Conservation (phyloP, 2,329 filamentous ascomycete species). For the Penicillium janthinellum region DNA sequence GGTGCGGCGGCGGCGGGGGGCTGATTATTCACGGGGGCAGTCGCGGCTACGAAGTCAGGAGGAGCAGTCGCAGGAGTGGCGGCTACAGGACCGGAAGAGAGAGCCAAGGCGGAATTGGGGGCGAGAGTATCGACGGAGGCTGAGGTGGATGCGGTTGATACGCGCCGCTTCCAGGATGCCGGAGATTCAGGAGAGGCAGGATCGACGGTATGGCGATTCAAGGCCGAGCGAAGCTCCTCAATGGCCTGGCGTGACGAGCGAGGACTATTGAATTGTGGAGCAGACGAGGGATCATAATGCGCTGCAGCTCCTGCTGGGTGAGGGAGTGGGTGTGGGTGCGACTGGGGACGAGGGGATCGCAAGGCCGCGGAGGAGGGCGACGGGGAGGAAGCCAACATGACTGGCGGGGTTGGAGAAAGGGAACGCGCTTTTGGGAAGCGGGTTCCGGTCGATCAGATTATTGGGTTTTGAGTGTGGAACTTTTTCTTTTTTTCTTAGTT, state of each 20-base stretch:
- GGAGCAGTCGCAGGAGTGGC: constrained; percentile 18
- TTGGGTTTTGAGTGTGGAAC: neutral
- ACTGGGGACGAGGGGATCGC: constrained; percentile 27
- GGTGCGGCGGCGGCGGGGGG: constrained; percentile 17
- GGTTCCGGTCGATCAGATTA: constrained; percentile 3
- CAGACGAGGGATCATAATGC: constrained; percentile 36
- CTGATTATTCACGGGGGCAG: constrained; percentile 19
- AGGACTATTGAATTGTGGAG: constrained; percentile 36
- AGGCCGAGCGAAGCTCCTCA: constrained; percentile 44
- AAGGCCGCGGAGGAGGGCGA: constrained; percentile 43
- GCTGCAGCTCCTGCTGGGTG: constrained; percentile 23
- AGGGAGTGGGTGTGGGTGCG: constrained; percentile 10
- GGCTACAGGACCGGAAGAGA: constrained; percentile 22
- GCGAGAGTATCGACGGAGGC: constrained; percentile 12
- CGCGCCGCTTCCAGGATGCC: constrained; percentile 38
- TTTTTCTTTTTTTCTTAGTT: neutral
- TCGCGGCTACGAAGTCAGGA: constrained; percentile 17
- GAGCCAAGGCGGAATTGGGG: constrained; percentile 18
- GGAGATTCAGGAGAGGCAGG: constrained; percentile 34
- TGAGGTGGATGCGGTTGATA: constrained; percentile 29
- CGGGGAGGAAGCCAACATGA: constrained; percentile 46
- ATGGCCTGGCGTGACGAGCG: constrained; percentile 41
- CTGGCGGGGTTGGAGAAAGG: constrained; percentile 5
- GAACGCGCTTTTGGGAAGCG: neutral
- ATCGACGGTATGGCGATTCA: constrained; percentile 43